phyloP scores from a whole-genome alignment of 1,284 basidiomycete genomes.

The Phellopilus nigrolimitatus region DNA sequence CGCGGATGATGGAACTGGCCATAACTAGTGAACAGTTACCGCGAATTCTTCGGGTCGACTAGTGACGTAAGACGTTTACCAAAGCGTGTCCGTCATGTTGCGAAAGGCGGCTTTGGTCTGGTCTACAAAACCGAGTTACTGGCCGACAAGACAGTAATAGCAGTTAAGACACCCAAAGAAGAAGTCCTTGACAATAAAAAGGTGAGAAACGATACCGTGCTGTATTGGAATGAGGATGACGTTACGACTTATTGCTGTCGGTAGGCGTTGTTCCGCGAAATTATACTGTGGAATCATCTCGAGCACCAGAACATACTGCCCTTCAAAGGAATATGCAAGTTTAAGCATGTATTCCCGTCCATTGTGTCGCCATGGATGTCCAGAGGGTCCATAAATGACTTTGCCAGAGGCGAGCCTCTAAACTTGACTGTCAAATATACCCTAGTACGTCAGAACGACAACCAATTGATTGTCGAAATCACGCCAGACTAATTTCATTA shows the following conservation, averaged over 20 bases:
- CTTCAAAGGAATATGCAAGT: slow-evolving; percentile 7
- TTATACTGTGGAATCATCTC: slow-evolving; percentile 10
- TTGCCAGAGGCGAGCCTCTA: background rate
- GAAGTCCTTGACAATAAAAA: background rate
- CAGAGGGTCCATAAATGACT: slow-evolving; percentile 1
- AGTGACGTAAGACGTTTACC: background rate
- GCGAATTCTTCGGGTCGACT: background rate
- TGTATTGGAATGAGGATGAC: background rate
- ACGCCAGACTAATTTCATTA: background rate
- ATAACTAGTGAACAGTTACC: background rate
- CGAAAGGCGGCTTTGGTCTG: slow-evolving; percentile 1
- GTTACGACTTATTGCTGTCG: background rate
- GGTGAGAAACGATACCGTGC: background rate
- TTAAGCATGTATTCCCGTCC: background rate
- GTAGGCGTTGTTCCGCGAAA: slow-evolving; percentile 7
- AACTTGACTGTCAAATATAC: background rate
- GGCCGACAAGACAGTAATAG: background rate
- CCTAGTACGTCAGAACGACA: too few relatives aligned
- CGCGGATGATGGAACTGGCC: background rate
- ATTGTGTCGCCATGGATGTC: slow-evolving; percentile 14
- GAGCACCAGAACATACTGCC: slow-evolving; percentile 1
- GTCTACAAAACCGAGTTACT: background rate
- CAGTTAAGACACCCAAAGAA: slow-evolving; percentile 1
- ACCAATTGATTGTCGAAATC: too few relatives aligned
- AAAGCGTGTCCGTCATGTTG: background rate